Evolutionary conservation across 1,284 basidiomycete genomes (phyloP), one percentile per base, ranked within the genome.

Genomic region (Cronartium quercuum): DNA sequence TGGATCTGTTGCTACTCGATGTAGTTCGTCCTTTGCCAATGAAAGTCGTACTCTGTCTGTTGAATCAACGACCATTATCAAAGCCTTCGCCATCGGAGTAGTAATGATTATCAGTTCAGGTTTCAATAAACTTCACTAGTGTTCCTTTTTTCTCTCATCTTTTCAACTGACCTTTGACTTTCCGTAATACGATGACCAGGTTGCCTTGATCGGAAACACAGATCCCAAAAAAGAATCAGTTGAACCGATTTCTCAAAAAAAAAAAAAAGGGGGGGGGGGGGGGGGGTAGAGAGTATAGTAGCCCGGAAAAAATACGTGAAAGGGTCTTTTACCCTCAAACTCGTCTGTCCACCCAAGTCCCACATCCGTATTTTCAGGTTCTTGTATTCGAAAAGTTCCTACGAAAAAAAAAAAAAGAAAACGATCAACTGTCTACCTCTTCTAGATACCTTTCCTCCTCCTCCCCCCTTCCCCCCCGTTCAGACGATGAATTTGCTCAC

Each of bases 21-120:
- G 82, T 68, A 85, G 80, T 75, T 85, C 84, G 6, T 83, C 80
- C 58, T 82, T 81, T 0, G 84, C 84, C 13, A 85, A 77, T 0
- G 77, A 69, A 70, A 84, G 79, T n/a, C 84, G 78, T 44, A 82
- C 82, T 15, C 82, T 77, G 79, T 85, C 84, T 75, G 83, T 84
- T 77, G 83, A 84, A 79, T 85, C 84, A 58, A 85, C 83, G 0
- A 85, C 84, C 62, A 85, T 81, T 62, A 85, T 84, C 58, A 85
- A 83, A 2, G 84, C 84, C 51, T 82, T 79, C 0, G 83, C 83
- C 10, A 10, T 10, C 51, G n/a, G 1, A 80, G 80, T 6, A 79
- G 76, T 61, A 84, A 84, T 78, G 84, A 85, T 68, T n/a, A 55
- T 55, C 51, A 55, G 18, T 21, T 83, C 82, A 7, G 79, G 79